Percentiles rank a stretch among this genome's conserved stretches.
phyloP scores from a whole-genome alignment of 495 filamentous ascomycete genomes.

The Cladorrhinum samala region DNA sequence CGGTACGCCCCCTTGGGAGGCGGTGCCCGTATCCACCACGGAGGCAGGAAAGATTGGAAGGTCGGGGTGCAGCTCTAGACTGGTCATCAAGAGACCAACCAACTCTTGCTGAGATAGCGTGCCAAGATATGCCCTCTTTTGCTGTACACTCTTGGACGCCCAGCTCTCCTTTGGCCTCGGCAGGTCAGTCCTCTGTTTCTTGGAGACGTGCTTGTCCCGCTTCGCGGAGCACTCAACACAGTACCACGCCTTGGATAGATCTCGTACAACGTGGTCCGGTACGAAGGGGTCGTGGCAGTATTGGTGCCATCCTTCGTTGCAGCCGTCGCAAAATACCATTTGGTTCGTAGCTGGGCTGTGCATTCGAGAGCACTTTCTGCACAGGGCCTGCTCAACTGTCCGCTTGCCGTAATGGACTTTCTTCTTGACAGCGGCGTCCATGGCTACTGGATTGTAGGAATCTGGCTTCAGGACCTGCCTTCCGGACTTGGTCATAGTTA shows the following conservation, averaged over 20 bases:
- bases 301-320: constrained; percentile 86
- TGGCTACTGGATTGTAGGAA: constrained; percentile 57
- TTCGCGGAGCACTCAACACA: constrained; percentile 61
- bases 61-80: constrained; percentile 33
- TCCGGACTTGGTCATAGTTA: constrained; percentile 75
- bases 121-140: constrained; percentile 37
- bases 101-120: constrained; percentile 31
- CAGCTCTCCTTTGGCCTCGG: constrained; percentile 32
- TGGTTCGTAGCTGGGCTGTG: constrained; percentile 69
- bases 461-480: constrained; percentile 71
- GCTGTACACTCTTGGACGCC: constrained; percentile 31
- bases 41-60: constrained; percentile 39
- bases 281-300: constrained; percentile 84
- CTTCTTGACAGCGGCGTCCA: constrained; percentile 34
- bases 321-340: constrained; percentile 94
- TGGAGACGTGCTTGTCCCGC: constrained; percentile 37
- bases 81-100: constrained; percentile 24
- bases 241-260: constrained; percentile 65
- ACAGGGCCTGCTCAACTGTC: constrained; percentile 50
- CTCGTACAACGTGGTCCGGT: constrained; percentile 56
- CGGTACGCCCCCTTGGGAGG: constrained; percentile 1
- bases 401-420: constrained; percentile 42
- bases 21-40: not conserved
- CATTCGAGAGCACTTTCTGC: constrained; percentile 72
- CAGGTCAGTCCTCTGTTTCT: constrained; percentile 25